phyloP scores from a whole-genome alignment of 495 filamentous ascomycete species.

The Podospora pseudoanserina region DNA sequence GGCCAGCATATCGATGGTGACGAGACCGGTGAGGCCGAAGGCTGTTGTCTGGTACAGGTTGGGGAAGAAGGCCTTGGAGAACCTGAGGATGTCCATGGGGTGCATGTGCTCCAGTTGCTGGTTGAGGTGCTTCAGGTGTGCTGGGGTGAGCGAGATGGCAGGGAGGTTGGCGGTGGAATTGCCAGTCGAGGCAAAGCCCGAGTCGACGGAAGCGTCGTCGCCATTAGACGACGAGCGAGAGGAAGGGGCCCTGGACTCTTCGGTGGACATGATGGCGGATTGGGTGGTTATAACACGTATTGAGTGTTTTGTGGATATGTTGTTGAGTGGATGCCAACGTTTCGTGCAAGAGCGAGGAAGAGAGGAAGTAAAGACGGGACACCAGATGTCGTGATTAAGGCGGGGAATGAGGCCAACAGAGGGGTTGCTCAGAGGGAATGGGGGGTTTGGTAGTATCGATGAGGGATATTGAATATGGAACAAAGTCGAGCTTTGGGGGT shows the following conservation, averaged over 20 bases:
- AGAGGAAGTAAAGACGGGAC: background rate
- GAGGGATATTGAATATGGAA: slow-evolving; percentile 18
- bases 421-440: background rate
- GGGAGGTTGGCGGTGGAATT: slow-evolving; percentile 48
- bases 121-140: slow-evolving; percentile 88
- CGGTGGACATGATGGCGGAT: slow-evolving; percentile 31
- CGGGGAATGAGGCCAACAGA: background rate
- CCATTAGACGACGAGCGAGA: slow-evolving; percentile 36
- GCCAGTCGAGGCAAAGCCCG: slow-evolving; percentile 79
- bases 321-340: background rate
- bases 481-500: slow-evolving; percentile 7
- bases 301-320: background rate
- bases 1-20: slow-evolving; percentile 91
- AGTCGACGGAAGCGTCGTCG: slow-evolving; percentile 58
- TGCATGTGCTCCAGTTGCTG: slow-evolving; percentile 77
- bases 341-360: background rate
- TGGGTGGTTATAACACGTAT: background rate
- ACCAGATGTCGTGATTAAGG: slow-evolving; percentile 8
- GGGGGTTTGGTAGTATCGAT: slow-evolving; percentile 11
- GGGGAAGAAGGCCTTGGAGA: slow-evolving; percentile 87
- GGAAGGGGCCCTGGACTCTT: slow-evolving; percentile 25
- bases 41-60: slow-evolving; percentile 95
- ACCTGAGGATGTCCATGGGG: slow-evolving; percentile 75
- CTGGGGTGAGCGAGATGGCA: slow-evolving; percentile 74
- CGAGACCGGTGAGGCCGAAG: slow-evolving; percentile 90